Evolutionary conservation across 2,329 filamentous ascomycete genomes (phyloP).

Genomic region (Fusarium sp.): DNA sequence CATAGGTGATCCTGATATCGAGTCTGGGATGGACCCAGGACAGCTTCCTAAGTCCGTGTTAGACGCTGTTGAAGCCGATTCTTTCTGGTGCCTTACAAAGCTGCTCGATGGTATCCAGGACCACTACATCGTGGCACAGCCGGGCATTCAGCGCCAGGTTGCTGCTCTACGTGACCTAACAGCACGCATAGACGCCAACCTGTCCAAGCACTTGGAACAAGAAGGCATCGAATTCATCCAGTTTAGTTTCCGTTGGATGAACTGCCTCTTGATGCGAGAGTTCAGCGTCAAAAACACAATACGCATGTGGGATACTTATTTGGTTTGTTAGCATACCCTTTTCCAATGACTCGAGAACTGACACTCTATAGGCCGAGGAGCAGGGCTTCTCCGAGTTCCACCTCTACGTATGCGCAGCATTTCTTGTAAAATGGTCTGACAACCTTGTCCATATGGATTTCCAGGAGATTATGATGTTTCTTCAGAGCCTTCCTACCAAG

Average conservation of each 20-base stretch:
- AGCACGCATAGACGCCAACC: slow-evolving; percentile 83
- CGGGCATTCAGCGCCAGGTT: slow-evolving; percentile 95
- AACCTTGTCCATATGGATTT: slow-evolving; percentile 98
- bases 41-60: slow-evolving; percentile 91
- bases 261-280: slow-evolving; percentile 97
- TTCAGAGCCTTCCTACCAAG: slow-evolving; percentile 92
- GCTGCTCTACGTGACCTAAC: slow-evolving; percentile 89
- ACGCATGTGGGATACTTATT: slow-evolving; percentile 99
- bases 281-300: slow-evolving; percentile 97
- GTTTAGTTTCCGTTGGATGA: slow-evolving; percentile 99
- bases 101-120: slow-evolving; percentile 98
- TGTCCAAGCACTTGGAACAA: slow-evolving; percentile 89
- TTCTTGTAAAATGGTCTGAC: slow-evolving; percentile 98
- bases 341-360: background rate
- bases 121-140: slow-evolving; percentile 98
- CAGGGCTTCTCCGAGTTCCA: slow-evolving; percentile 99
- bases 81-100: slow-evolving; percentile 98
- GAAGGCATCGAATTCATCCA: slow-evolving; percentile 99
- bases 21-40: slow-evolving; percentile 95
- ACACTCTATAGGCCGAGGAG: slow-evolving; percentile 83
- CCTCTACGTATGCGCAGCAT: slow-evolving; percentile 97
- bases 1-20: slow-evolving; percentile 92
- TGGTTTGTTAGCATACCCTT: slow-evolving; percentile 70
- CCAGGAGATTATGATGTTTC: slow-evolving; percentile 98
- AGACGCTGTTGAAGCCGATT: slow-evolving; percentile 96